phyloP scores from a whole-genome alignment of 1,284 basidiomycete genomes.

The Wallemia hederae region DNA sequence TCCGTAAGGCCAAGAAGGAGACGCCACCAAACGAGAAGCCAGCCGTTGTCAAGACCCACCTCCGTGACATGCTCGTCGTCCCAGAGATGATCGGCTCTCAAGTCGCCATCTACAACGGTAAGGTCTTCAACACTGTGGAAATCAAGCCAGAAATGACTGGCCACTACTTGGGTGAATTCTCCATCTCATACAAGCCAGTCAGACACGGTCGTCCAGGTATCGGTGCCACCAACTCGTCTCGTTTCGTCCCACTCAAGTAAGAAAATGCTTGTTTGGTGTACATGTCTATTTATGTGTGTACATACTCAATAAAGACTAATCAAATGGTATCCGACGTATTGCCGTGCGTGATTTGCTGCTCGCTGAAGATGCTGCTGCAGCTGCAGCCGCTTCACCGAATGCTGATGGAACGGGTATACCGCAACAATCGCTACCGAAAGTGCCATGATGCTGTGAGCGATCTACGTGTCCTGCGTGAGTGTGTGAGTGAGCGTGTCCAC shows the following conservation, averaged over 20 bases:
- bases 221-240: constrained; percentile 51
- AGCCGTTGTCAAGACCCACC: constrained; percentile 90
- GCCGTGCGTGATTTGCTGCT: not conserved
- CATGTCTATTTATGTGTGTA: too few species aligned
- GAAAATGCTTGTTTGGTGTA: not conserved
- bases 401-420: not conserved
- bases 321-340: not conserved
- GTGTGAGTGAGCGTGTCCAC: not conserved
- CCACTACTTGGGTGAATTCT: constrained; percentile 85
- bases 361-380: too few species aligned
- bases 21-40: constrained; percentile 96
- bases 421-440: not conserved
- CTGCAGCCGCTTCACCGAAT: not conserved
- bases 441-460: not conserved
- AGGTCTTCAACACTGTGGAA: constrained; percentile 88
- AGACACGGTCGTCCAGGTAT: constrained; percentile 98
- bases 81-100: constrained; percentile 99
- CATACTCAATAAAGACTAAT: too few species aligned
- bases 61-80: constrained; percentile 98
- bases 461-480: not conserved
- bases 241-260: not conserved
- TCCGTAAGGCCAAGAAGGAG: constrained; percentile 98
- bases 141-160: constrained; percentile 99
- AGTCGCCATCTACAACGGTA: constrained; percentile 91
- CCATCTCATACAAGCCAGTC: constrained; percentile 87